Conservation (phyloP, 345 rosid genomes). For the Jatropha curcas region DNA sequence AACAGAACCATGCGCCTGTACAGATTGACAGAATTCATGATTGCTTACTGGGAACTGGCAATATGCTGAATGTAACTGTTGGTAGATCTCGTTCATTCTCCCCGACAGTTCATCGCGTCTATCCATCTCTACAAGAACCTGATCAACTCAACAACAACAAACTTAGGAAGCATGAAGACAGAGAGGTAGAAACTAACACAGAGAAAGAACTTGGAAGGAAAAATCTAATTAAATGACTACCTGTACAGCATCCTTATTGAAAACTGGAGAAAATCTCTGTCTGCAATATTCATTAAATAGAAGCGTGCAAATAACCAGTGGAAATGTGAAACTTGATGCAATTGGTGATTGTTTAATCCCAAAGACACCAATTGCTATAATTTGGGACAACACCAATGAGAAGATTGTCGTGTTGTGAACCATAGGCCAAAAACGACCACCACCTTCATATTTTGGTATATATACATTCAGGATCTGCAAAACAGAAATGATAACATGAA, state of each 20-base stretch:
- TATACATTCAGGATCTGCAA: constrained; percentile 85
- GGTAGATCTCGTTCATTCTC: constrained; percentile 50
- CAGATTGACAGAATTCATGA: constrained; percentile 27
- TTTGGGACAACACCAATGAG: constrained; percentile 77
- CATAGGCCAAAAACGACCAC: constrained; percentile 88
- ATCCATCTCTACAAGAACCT: constrained; percentile 88
- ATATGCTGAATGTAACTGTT: constrained; percentile 57
- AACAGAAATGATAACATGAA: background rate
- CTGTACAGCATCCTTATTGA: constrained; percentile 64
- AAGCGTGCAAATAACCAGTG: constrained; percentile 63
- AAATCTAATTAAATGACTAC: constrained; percentile 30
- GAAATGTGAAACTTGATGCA: constrained; percentile 77
- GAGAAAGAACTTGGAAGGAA: constrained; percentile 4
- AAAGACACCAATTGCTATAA: constrained; percentile 83
- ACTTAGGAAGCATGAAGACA: background rate
- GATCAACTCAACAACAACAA: constrained; percentile 30
- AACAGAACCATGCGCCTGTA: constrained; percentile 14
- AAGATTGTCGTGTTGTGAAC: constrained; percentile 84
- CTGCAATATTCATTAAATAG: constrained; percentile 83
- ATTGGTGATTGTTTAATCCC: constrained; percentile 68
- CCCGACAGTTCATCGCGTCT: constrained; percentile 62
- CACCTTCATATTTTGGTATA: constrained; percentile 62
- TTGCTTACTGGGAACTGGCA: constrained; percentile 53
- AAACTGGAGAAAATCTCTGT: constrained; percentile 67
- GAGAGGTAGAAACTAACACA: background rate